phyloP scores from a whole-genome alignment of 495 filamentous ascomycete genomes.

The Aspergillus cristatus region DNA sequence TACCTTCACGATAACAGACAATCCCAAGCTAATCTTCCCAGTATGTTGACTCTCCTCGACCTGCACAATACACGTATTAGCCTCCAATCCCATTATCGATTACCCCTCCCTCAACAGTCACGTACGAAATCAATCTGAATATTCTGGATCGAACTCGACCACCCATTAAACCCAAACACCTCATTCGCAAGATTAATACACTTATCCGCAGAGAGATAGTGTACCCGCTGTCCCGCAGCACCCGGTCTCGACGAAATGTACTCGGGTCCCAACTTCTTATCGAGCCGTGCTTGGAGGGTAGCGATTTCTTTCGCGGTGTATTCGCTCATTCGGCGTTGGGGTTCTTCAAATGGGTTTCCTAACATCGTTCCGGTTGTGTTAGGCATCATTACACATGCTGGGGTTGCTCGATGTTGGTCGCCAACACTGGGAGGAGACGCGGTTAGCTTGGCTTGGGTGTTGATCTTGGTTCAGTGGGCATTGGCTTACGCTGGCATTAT shows the following conservation, averaged over 20 bases:
- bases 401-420: slow-evolving; percentile 58
- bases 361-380: slow-evolving; percentile 18
- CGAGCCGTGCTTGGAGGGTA: slow-evolving; percentile 72
- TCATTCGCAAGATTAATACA: slow-evolving; percentile 94
- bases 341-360: slow-evolving; percentile 72
- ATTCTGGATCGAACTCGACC: slow-evolving; percentile 83
- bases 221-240: slow-evolving; percentile 70
- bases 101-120: background rate
- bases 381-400: slow-evolving; percentile 29
- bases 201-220: slow-evolving; percentile 89
- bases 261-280: slow-evolving; percentile 94
- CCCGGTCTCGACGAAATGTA: slow-evolving; percentile 82
- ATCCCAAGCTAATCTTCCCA: slow-evolving; percentile 67
- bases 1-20: slow-evolving; percentile 83
- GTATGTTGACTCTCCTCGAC: slow-evolving; percentile 52
- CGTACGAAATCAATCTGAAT: slow-evolving; percentile 85
- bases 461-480: background rate
- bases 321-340: slow-evolving; percentile 53
- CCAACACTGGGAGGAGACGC: slow-evolving; percentile 49
- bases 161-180: slow-evolving; percentile 97
- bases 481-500: slow-evolving; percentile 40
- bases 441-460: slow-evolving; percentile 15
- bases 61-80: slow-evolving; percentile 28
- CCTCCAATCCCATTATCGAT: slow-evolving; percentile 7
- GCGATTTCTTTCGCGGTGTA: slow-evolving; percentile 89